Evolutionary conservation across 306 rosid genomes (phyloP), one percentile per base, ranked within the genome.

Genomic region (Citrullus amarus): DNA sequence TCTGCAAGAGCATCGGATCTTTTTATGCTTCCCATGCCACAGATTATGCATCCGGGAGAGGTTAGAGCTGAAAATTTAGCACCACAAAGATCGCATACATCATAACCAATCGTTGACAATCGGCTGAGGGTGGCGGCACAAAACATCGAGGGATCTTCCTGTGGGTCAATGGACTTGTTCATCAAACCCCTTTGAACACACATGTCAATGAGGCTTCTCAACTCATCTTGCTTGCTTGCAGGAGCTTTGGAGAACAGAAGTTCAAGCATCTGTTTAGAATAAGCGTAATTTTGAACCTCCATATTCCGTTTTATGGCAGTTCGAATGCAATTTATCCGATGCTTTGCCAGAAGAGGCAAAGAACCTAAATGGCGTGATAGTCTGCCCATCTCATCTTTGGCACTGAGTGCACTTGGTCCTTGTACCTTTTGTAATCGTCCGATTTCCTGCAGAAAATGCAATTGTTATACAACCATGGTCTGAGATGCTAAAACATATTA

Each of bases 321-420:
- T 77, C 99, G 92, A 67, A 95, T 89, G 90, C 99, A 95, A 79
- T 92, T 91, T 85, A 92, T 95, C 67, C 99, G 86, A 86, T 95
- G 99, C 85, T 89, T 92, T 22, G 99, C 97, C 65, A 89, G 89
- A 82, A 95, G 97, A 67, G 99, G 99, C 87, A 95, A 88, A 8
- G 99, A 92, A 85, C 97, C 99, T 8, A 95, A 85, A 86, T 95
- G 97, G 74, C 99, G 97, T 14, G 99, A 88, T 61, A 95, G 93
- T 79, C 99, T 92, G 66, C 91, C 97, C 99, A 95, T 95, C 90
- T 95, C 99, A 78, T 91, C 99, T 84, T 92, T 95, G 73, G 97
- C 99, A 55, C 99, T 95, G 77, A 91, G 86, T 77, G 99, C 97
- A 81, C 93, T 86, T 63, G 98, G 84, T 53, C 97, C 98, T 16